These are phyloP conservation scores for Acorus calamus DNA, from an alignment of 106 monocot genomes.

Conservation along the genomic window DNA sequence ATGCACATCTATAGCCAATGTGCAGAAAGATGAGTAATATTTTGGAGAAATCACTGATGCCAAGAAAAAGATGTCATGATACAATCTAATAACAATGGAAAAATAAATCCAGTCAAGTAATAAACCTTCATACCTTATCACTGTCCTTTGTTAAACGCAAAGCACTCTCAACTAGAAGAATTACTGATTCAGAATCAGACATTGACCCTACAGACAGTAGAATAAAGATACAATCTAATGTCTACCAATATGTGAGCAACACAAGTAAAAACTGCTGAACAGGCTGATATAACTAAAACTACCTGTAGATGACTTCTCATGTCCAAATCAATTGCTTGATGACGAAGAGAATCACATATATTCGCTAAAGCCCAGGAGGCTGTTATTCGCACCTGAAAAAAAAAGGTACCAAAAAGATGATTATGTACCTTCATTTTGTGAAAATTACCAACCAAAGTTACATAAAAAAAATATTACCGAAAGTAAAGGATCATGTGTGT, in stretches of 20 bases:
- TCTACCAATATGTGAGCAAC: too few species aligned
- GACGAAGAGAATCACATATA: conserved; percentile 89
- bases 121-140: conserved; percentile 54
- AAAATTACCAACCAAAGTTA: background rate
- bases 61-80: too few species aligned
- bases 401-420: too few species aligned
- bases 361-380: conserved; percentile 98
- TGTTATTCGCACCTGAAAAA: conserved; percentile 67
- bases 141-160: conserved; percentile 74
- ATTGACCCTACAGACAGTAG: conserved; percentile 32
- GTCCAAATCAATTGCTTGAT: conserved; percentile 31
- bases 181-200: conserved; percentile 10
- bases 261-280: background rate
- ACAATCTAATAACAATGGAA: too few species aligned
- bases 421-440: background rate
- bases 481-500: conserved; percentile 45
- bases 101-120: background rate
- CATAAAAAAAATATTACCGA: conserved; percentile 35
- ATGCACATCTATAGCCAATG: too few species aligned
- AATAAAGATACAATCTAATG: background rate
- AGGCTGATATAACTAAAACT: background rate
- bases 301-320: conserved; percentile 24
- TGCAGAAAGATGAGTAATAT: too few species aligned
- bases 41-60: too few species aligned
- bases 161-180: conserved; percentile 64